phyloP scores from a whole-genome alignment of 208 protist species.

The Entamoeba histolytica region DNA sequence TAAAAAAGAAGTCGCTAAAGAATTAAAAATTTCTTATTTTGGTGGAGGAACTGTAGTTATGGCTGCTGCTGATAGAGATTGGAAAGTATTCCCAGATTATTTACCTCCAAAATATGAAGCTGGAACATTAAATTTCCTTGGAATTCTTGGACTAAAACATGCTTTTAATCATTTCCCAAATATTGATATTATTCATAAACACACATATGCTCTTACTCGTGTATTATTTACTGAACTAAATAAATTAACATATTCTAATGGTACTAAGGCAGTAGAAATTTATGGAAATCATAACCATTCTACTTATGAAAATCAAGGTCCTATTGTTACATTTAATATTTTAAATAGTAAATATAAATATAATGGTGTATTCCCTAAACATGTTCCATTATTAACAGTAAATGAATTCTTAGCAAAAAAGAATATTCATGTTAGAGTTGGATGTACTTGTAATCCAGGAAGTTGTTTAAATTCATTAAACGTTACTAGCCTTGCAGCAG shows the following conservation, averaged over 20 bases:
- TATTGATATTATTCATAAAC: constrained; percentile 1
- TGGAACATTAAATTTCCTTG: constrained; percentile 21
- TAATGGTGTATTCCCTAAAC: not conserved
- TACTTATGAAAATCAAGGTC: not conserved
- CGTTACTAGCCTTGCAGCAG: not conserved
- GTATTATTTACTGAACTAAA: not conserved
- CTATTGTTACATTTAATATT: constrained; percentile 21
- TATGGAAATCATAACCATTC: constrained; percentile 8
- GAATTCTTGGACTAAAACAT: constrained; percentile 6
- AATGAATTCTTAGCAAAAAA: not conserved
- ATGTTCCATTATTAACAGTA: not conserved
- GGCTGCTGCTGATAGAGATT: not conserved
- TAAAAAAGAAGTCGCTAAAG: not conserved
- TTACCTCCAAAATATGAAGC: constrained; percentile 20
- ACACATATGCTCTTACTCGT: not conserved
- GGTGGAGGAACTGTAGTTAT: constrained; percentile 23
- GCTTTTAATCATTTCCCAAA: not conserved
- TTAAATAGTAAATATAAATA: not conserved
- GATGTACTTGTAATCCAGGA: not conserved
- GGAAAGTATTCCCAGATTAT: not conserved
- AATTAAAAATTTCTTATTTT: constrained; percentile 10
- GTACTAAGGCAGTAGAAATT: constrained; percentile 4
- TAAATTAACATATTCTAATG: constrained; percentile 8
- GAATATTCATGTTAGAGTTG: not conserved
- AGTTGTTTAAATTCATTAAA: not conserved